Conservation (phyloP, 331 rosid genomes). For the Telfairia occidentalis region DNA sequence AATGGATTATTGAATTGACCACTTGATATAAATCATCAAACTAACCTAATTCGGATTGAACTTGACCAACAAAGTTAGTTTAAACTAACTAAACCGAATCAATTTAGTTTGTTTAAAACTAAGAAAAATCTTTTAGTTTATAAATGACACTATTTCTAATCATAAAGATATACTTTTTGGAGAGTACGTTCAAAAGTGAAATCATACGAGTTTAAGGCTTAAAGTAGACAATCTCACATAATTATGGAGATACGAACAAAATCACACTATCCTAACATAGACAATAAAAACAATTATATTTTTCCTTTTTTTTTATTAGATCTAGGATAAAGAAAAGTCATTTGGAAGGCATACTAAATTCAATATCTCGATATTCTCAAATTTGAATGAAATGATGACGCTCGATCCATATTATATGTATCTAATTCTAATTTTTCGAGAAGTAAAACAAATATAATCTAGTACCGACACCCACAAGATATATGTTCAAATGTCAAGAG, state of each 20-base stretch:
- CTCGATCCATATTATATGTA: background rate
- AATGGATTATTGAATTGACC: background rate
- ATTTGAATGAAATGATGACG: background rate
- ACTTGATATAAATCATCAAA: background rate
- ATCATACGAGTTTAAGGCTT: background rate
- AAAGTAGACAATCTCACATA: background rate
- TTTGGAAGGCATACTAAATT: background rate
- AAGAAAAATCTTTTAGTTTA: background rate
- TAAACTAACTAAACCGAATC: background rate
- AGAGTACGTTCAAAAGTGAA: background rate
- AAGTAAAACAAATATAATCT: background rate
- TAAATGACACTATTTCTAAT: background rate
- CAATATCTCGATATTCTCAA: background rate
- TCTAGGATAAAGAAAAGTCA: background rate
- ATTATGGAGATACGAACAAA: background rate
- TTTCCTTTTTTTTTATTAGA: too few species aligned
- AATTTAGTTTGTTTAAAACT: background rate
- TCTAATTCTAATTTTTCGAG: background rate
- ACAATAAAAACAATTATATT: background rate
- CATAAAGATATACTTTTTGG: background rate
- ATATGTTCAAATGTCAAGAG: background rate
- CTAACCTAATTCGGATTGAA: background rate
- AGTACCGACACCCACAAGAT: background rate
- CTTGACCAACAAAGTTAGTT: background rate
- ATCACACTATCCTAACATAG: background rate